A percentile compares a stretch with the other conserved stretches of the same genome.
Conservation (phyloP, 805 yeast genomes). For the Yarrowia hollandica region DNA sequence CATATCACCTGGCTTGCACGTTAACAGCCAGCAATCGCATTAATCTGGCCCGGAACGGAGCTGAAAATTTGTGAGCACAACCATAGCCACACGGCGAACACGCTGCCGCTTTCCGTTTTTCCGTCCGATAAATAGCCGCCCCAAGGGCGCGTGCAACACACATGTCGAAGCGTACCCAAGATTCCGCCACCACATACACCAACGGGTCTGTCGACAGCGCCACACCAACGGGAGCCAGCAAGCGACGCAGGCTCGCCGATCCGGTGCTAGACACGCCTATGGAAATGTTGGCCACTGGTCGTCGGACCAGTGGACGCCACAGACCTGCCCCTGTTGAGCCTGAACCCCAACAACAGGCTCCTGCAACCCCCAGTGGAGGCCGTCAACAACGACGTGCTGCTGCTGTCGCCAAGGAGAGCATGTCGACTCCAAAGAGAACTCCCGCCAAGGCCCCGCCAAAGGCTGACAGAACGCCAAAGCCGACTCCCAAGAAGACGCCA, state of each 20-base stretch:
- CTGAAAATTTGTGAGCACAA: constrained; percentile 19
- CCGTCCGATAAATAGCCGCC: constrained; percentile 16
- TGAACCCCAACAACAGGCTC: not conserved
- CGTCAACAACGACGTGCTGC: constrained; percentile 9
- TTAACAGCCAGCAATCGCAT: constrained; percentile 9
- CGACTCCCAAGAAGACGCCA: constrained; percentile 2
- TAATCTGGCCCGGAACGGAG: constrained; percentile 20
- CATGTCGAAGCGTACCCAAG: constrained; percentile 25
- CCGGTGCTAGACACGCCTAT: constrained; percentile 17
- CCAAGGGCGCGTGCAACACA: constrained; percentile 24
- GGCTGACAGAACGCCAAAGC: not conserved
- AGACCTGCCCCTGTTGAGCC: not conserved
- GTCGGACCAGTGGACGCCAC: constrained; percentile 21
- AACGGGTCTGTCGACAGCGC: not conserved
- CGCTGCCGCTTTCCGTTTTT: constrained; percentile 5
- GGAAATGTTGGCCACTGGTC: not conserved
- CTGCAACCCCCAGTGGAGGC: not conserved
- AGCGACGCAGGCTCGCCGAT: constrained; percentile 16
- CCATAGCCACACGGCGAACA: constrained; percentile 12
- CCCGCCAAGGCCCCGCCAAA: not conserved
- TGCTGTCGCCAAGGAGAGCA: constrained; percentile 8
- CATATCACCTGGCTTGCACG: constrained; percentile 23
- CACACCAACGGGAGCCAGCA: not conserved
- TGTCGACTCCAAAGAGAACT: not conserved
- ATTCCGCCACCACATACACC: constrained; percentile 15